Base-by-base conservation (phyloP, 2,329 filamentous ascomycete genomes). In the Trichoderma breve region DNA sequence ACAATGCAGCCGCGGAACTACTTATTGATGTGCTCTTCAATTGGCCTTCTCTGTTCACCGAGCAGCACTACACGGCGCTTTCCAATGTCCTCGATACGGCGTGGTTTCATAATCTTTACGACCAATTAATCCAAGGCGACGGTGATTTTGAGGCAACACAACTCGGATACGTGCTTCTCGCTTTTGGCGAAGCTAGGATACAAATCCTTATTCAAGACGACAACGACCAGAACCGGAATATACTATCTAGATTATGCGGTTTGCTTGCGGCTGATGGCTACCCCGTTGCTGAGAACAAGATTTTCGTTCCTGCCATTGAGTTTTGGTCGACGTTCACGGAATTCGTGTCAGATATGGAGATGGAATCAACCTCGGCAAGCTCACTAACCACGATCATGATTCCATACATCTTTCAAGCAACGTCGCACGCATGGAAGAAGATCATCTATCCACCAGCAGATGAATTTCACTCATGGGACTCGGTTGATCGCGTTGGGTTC, bases 271-370 rank as follows among this genome's bases (percentile, higher is more conserved):
- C 90, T 14, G 84, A 89, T 14, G 92, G 93, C 2, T 87, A 89
- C 75, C 88, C 92, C 1, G 90, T 91, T 1, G 87, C 87, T 4
- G 92, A 95, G 70, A 92, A 96, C 76, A 90, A 89, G 74, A 89
- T 94, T 12, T 94, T 93, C 70, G 88, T 92, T 0, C 88, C 90
- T 1, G 89, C 91, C 1, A 85, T 95, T 15, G 93, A 96, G 76
- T 95, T 96, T 78, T 96, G 93, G 93, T 91, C 89, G 21, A 90
- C 89, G 1, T 94, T 91, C 78, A 88, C 93, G 6, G 93, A 94
- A 80, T 88, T 88, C 14, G 85, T 90, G 83, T 88, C 85, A 73
- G 92, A 90, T 78, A 61, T 84, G 82, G 11, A 82, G 73, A 85
- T 86, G 1, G 84, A 84, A n/a, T 83, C 86, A 28, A 81, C 82